Evolutionary conservation across 805 yeast species (phyloP).

Genomic region (Kodamaea kakaduensis): DNA sequence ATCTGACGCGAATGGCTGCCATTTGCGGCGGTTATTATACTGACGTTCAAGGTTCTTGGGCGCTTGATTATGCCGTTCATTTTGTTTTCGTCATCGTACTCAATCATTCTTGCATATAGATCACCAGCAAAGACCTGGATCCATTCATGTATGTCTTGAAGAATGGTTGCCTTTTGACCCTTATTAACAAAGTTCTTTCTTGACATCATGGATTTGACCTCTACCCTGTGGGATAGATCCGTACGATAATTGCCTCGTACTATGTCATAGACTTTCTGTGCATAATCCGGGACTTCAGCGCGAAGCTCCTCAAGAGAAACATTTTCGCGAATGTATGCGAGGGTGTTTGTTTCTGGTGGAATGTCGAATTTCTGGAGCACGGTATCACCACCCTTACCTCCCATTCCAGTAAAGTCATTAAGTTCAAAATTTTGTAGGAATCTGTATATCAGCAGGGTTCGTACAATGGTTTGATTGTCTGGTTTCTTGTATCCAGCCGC

Average conservation of each 20-base stretch:
- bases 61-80: constrained; percentile 30
- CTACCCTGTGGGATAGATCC: constrained; percentile 56
- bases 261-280: constrained; percentile 53
- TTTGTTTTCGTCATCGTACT: constrained; percentile 62
- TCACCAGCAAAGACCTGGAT: constrained; percentile 80
- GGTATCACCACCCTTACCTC: constrained; percentile 78
- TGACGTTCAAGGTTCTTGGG: constrained; percentile 54
- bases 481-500: constrained; percentile 88
- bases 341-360: constrained; percentile 45
- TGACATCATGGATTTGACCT: constrained; percentile 83
- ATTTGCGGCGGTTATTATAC: constrained; percentile 21
- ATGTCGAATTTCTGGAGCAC: constrained; percentile 48
- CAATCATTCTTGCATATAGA: constrained; percentile 62
- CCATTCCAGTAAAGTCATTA: constrained; percentile 82
- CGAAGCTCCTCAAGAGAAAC: constrained; percentile 30
- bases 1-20: constrained; percentile 39
- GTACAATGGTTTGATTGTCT: constrained; percentile 73
- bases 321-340: constrained; percentile 46
- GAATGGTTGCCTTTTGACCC: constrained; percentile 33
- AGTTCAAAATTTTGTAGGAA: constrained; percentile 63
- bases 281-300: constrained; percentile 37
- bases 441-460: constrained; percentile 40
- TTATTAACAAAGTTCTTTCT: constrained; percentile 70
- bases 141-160: constrained; percentile 70
- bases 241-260: constrained; percentile 58